Evolutionary conservation across 2,329 filamentous ascomycete species (phyloP).

Genomic region (Lasiodiplodia hormozganensis): DNA sequence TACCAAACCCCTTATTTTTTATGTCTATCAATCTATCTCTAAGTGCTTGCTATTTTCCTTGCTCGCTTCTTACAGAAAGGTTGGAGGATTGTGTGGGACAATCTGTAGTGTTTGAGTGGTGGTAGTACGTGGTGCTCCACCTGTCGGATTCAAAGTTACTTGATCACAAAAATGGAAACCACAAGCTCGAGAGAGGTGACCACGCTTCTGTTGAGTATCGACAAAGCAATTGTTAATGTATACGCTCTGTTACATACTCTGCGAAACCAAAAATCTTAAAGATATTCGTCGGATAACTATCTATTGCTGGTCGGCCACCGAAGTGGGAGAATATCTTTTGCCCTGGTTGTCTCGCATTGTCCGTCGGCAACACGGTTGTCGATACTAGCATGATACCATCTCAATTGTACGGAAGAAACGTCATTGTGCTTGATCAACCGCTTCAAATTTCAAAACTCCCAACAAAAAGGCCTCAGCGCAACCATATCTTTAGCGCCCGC

Average conservation of each 20-base stretch:
- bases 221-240: neutral
- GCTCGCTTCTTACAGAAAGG: neutral
- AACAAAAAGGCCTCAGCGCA: too few relatives aligned
- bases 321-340: neutral
- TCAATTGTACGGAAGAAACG: too few relatives aligned
- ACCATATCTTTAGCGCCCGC: neutral
- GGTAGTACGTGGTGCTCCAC: neutral
- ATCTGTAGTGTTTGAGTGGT: neutral
- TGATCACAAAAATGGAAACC: neutral
- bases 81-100: neutral
- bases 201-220: neutral
- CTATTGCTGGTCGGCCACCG: neutral
- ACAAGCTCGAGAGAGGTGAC: neutral
- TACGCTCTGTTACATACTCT: neutral
- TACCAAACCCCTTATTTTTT: constrained; percentile 1
- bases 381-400: too few relatives aligned
- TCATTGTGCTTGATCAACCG: too few relatives aligned
- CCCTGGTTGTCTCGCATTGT: too few relatives aligned
- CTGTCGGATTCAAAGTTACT: neutral
- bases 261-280: neutral
- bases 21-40: neutral
- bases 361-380: too few relatives aligned
- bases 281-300: neutral
- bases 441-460: too few relatives aligned
- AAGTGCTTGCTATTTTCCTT: neutral